phyloP scores from a whole-genome alignment of 192 early-diverging fungal genomes.

The Funneliformis mosseae region DNA sequence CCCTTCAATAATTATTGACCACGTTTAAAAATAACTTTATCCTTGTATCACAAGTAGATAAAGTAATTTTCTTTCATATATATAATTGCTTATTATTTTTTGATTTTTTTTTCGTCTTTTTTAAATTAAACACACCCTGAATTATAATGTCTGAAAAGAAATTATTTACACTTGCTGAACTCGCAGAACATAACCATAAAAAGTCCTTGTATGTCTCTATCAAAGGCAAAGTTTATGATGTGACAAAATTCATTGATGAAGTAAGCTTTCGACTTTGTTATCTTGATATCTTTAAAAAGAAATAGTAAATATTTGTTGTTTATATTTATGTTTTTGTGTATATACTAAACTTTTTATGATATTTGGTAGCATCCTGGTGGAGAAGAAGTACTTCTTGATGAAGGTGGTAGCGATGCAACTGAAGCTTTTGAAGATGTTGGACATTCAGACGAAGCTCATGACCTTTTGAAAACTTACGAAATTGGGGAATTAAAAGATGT shows the following conservation, averaged over 20 bases:
- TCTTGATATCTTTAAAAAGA: background rate
- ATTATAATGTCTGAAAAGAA: conserved; percentile 54
- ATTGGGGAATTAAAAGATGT: conserved; percentile 74
- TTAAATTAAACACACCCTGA: background rate
- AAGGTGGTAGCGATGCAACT: conserved; percentile 87
- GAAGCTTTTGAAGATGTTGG: conserved; percentile 97
- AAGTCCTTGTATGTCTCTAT: conserved; percentile 83
- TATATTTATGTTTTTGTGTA: background rate
- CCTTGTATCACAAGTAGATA: no score
- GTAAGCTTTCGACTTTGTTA: conserved; percentile 40
- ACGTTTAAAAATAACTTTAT: background rate
- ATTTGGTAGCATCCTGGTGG: conserved; percentile 88
- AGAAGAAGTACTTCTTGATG: conserved; percentile 93
- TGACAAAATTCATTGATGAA: conserved; percentile 79
- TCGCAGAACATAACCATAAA: conserved; percentile 71
- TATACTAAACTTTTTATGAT: background rate
- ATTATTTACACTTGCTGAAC: conserved; percentile 65
- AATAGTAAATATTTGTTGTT: background rate
- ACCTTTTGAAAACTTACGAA: conserved; percentile 73
- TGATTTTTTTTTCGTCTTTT: background rate
- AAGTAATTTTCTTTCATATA: background rate
- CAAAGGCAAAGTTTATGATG: conserved; percentile 77
- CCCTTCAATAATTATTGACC: background rate
- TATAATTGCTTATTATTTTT: background rate
- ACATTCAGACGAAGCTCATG: conserved; percentile 93